A percentile compares a stretch with the other conserved stretches of the same genome.
These are phyloP conservation scores for Spongiforma sp. DNA, from an alignment of 1,284 basidiomycete species.

Conservation along the genomic window DNA sequence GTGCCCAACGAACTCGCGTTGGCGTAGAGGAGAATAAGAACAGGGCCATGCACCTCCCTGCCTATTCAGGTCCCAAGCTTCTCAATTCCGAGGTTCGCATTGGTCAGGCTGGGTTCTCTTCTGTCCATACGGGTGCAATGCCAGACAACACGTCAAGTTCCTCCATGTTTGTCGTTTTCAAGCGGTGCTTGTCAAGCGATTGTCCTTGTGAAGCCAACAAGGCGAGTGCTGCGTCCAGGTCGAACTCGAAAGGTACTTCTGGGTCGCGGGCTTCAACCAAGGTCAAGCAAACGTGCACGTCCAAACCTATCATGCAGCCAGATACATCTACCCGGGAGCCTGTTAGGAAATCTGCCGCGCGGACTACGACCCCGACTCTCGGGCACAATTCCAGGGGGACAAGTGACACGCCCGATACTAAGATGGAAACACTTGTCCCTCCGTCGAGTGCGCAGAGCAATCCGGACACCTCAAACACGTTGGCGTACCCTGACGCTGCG, in stretches of 20 bases:
- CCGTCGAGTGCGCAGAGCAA: too few relatives aligned
- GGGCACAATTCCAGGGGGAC: too few relatives aligned
- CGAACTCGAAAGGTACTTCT: not conserved
- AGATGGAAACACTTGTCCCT: too few relatives aligned
- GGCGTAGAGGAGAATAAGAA: not conserved
- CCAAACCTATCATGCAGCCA: not conserved
- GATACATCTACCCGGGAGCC: not conserved
- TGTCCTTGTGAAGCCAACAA: slow-evolving; percentile 20
- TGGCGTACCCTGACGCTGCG: too few relatives aligned
- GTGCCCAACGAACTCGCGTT: not conserved
- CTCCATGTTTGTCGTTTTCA: slow-evolving; percentile 11
- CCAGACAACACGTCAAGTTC: not conserved
- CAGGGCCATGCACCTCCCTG: not conserved
- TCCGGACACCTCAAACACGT: too few relatives aligned
- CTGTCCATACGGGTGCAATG: not conserved
- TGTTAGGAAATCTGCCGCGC: too few relatives aligned
- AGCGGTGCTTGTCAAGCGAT: slow-evolving; percentile 14
- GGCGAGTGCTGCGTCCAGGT: not conserved
- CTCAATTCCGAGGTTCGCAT: not conserved
- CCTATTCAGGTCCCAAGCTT: not conserved
- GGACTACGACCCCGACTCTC: too few relatives aligned
- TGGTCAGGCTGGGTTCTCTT: too few relatives aligned
- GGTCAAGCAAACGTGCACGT: not conserved
- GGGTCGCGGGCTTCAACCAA: not conserved
- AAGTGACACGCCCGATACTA: too few relatives aligned